Evolutionary conservation across 2,329 filamentous ascomycete genomes (phyloP).

Genomic region (Diplodia corticola): DNA sequence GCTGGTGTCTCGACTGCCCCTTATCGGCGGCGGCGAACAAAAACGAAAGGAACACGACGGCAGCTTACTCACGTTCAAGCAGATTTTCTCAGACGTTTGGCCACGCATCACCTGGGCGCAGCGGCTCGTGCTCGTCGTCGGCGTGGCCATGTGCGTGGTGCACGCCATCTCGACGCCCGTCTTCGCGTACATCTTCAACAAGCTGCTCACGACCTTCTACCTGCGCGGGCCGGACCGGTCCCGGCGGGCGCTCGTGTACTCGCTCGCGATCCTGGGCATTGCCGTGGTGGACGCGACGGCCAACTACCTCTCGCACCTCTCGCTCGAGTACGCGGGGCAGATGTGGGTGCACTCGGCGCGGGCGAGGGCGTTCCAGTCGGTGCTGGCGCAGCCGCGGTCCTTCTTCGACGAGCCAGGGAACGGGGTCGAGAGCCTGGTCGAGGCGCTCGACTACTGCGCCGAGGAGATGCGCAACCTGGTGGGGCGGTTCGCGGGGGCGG

Average conservation of each 20-base stretch:
- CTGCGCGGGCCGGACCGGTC: constrained; percentile 44
- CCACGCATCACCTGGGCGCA: constrained; percentile 58
- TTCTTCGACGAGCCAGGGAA: constrained; percentile 78
- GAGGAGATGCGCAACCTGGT: constrained; percentile 87
- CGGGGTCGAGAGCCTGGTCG: constrained; percentile 62
- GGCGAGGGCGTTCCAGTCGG: constrained; percentile 63
- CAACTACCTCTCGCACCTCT: constrained; percentile 66
- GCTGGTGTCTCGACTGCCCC: background rate
- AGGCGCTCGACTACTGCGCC: constrained; percentile 75
- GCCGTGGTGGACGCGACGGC: constrained; percentile 66
- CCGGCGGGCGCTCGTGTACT: constrained; percentile 62
- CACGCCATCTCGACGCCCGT: constrained; percentile 69
- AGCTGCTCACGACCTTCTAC: constrained; percentile 71
- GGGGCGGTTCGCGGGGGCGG: constrained; percentile 71
- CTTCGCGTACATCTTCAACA: constrained; percentile 75
- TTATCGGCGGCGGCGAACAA: background rate
- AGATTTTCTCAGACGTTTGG: constrained; percentile 71
- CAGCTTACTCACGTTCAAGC: constrained; percentile 40
- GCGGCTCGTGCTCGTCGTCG: constrained; percentile 58
- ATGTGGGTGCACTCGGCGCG: constrained; percentile 75
- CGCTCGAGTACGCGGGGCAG: constrained; percentile 71
- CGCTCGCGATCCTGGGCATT: constrained; percentile 67
- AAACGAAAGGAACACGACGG: background rate
- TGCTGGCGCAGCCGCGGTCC: constrained; percentile 71
- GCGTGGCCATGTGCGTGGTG: constrained; percentile 61